These are phyloP conservation scores for Tylopilus balloui DNA, from an alignment of 768 basidiomycete species.

Conservation along the genomic window DNA sequence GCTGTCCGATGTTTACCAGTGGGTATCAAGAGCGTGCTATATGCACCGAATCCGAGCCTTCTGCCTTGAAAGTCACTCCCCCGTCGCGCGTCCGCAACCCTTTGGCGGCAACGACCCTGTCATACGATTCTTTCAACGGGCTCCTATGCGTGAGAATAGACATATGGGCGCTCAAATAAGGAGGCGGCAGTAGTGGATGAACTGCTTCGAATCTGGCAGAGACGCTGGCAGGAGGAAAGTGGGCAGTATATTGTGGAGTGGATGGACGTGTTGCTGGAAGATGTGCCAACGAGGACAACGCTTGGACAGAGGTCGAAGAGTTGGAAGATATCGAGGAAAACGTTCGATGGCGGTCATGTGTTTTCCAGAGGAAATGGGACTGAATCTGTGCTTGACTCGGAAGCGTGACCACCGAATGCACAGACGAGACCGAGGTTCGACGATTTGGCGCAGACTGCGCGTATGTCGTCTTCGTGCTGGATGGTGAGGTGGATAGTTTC, in stretches of 20 bases:
- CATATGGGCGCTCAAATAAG: constrained; percentile 67
- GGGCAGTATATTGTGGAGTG: constrained; percentile 45
- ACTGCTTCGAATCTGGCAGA: constrained; percentile 53
- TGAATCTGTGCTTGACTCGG: constrained; percentile 38
- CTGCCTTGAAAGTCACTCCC: neutral
- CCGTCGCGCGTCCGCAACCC: constrained; percentile 27
- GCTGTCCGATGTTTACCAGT: constrained; percentile 7
- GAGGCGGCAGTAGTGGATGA: constrained; percentile 68
- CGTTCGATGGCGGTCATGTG: constrained; percentile 48
- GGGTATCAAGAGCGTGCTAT: constrained; percentile 19
- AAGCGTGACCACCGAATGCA: constrained; percentile 56
- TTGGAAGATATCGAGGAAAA: constrained; percentile 51
- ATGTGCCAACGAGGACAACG: constrained; percentile 53
- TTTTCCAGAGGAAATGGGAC: constrained; percentile 30
- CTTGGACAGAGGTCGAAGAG: constrained; percentile 46
- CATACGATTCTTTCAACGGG: constrained; percentile 67
- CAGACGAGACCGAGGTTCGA: constrained; percentile 55
- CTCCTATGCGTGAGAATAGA: constrained; percentile 61
- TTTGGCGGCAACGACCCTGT: constrained; percentile 60
- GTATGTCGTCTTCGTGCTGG: constrained; percentile 37
- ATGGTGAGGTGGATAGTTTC: constrained; percentile 31
- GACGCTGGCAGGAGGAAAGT: constrained; percentile 63
- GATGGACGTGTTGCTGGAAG: constrained; percentile 40
- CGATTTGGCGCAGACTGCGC: constrained; percentile 35
- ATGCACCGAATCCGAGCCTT: neutral